Base-by-base conservation (phyloP, 805 yeast genomes). In the Teunomyces aglyptinius region DNA sequence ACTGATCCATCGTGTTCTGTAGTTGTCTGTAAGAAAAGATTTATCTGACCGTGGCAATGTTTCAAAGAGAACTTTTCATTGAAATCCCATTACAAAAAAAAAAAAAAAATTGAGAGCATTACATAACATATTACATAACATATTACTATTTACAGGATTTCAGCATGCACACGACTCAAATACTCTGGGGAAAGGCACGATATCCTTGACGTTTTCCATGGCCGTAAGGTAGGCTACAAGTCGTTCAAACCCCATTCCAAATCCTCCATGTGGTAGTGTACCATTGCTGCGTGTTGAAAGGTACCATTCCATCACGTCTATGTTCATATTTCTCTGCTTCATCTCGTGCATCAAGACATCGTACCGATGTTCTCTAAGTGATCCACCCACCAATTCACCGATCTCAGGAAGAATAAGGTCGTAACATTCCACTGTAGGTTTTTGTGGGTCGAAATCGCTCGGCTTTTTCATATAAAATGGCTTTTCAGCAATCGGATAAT, bases 331-430 rank as follows among this genome's bases (percentile, higher is more conserved):
- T 45, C 86, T 66, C 3, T 59, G 47, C 6, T 61, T 47, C 64
- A 92, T 81, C 49, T 80, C 85, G 0, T 50, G 50, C 2, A 70
- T 54, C 13, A 94, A 65, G 10, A 48, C 55, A 0, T 64, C 74
- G 49, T 77, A 68, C 50, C 78, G 67, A 57, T 87, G 88, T 57
- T 92, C 96, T 65, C 99, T 86, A 49, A 94, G 55, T 0, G 97
- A 89, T 0, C 99, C 99, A 2, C 99, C 99, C 6, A 89, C 83
- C 12, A 94, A 70, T 63, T 94, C 99, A 19, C 98, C 99, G 47
- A 94, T 77, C 15, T 85, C 92, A 0, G 99, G 99, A 15, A 92
- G 79, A 4, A 94, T 67, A 41, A 94, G 73, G 60, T 94, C 99
- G 59, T 82, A 94, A 58, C 98, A 91, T 0, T 87, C 96, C 2